Evolutionary conservation across 2,329 filamentous ascomycete genomes (phyloP), one percentile per base, ranked within the genome.

Genomic region (Fusarium multiceps): DNA sequence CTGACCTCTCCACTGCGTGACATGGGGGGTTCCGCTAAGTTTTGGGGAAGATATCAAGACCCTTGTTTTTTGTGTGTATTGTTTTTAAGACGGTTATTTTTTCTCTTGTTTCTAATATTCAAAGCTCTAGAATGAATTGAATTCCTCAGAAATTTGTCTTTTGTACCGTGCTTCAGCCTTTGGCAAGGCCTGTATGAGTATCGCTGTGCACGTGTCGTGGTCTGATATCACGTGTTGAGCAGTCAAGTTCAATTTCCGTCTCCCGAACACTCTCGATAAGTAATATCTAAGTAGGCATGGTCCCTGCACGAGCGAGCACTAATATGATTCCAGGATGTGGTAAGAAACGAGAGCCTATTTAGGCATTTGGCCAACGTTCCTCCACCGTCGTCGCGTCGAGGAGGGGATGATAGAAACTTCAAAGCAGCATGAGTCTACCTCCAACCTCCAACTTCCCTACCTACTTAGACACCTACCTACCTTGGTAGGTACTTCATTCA

Each of bases 11-110:
- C 71, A 75, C 72, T 59, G 30, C 49, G n/a, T 43, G 63, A 69
- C 69, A 71, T 63, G 60, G 71, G 71, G 53, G 61, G 57, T 43
- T 56, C 66, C 59, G 68, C 55, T 56, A 55, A 48, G 56, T 62
- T 66, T 59, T 74, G 71, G 71, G 63, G 63, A 72, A 68, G 61
- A 46, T 51, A 43, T 68, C 60, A 59, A 55, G 66, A 73, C 63
- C 70, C 72, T 73, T 66, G 59, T 72, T 74, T 74, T 68, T 32
- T 69, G 28, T 34, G 25, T 46, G 41, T 25, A 47, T 55, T 43
- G 18, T 43, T 51, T 27, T 42, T 18, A 25, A 23, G 18, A 12
- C 18, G 7, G 25, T 34, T 40, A 16, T 37, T 42, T 53, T 25
- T 25, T 25, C 23, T 48, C n/a, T 16, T 37, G 50, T 57, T 63